Base-by-base conservation (phyloP, 2,329 filamentous ascomycete genomes). In the Claviceps sp. region DNA sequence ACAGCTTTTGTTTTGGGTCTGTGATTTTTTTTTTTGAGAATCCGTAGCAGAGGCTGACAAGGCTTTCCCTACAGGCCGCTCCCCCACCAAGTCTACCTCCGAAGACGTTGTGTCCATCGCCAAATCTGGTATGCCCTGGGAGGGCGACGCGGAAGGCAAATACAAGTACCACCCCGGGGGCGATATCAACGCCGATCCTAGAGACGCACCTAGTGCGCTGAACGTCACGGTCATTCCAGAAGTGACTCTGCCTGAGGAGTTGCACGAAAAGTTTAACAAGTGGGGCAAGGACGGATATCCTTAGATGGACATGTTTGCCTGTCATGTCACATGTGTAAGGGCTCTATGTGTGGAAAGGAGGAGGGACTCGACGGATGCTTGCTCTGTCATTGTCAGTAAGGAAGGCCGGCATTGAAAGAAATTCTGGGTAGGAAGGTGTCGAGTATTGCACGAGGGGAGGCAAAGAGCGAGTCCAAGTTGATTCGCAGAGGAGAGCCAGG, bases 241-340 rank as follows among this genome's bases (percentile, higher is more conserved):
- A 66, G 90, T 98, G 66, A 93, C 85, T 65, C 77, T 97, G 61
- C 90, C 93, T 66, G 89, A 85, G 88, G 79, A 85, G 64, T 81
- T 96, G 58, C 93, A 98, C 75, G 93, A 98, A 62, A 86, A 85
- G 75, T 97, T 85, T 82, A 98, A 98, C 87, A 98, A 98, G 79
- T 97, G 88, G 82, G 93, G 93, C 71, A 97, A 97, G 82, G 93
- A 97, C 61, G 90, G 89, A 61, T 97, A 86, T 73, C 70, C 70
- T 60, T 87, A 37, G 75, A 67, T 3, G 30, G 8, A 8, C 8
- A 34, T 34, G 30, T 24, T 46, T 46, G 24, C 14, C 20, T 22
- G 20, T 41, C 5, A 8, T 18, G 18, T 18, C 18, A 18, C 18
- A 18, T 42, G 9, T 20, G 6, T 4, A 11, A 34, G 9, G 30